These are phyloP conservation scores for Stachybotrys echinatus DNA, from an alignment of 2,329 filamentous ascomycete species.

Conservation along the genomic window DNA sequence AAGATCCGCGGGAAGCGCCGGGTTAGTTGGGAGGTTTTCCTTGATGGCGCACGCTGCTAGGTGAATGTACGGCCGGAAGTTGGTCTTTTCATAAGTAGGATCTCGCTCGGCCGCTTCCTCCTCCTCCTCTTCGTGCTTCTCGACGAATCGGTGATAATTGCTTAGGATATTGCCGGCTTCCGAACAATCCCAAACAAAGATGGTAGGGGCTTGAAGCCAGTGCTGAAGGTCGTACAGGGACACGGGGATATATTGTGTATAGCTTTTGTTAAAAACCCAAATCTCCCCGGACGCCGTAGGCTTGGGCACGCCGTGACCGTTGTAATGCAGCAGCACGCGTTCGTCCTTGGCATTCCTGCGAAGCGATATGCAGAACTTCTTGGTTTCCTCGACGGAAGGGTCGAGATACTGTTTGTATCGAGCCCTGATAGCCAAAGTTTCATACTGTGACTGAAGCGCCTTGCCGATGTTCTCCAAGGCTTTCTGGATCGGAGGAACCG, in stretches of 20 bases:
- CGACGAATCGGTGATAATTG: slow-evolving; percentile 90
- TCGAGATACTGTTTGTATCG: slow-evolving; percentile 96
- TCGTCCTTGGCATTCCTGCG: slow-evolving; percentile 93
- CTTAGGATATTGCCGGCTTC: slow-evolving; percentile 92
- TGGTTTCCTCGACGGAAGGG: slow-evolving; percentile 93
- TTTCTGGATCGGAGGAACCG: slow-evolving; percentile 72
- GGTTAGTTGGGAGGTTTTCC: slow-evolving; percentile 92
- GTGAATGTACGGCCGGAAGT: slow-evolving; percentile 69
- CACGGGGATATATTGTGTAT: slow-evolving; percentile 97
- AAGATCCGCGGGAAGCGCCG: slow-evolving; percentile 84
- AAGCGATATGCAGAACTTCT: slow-evolving; percentile 89
- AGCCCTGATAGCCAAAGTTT: slow-evolving; percentile 90
- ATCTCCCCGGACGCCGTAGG: slow-evolving; percentile 95
- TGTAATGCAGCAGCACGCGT: slow-evolving; percentile 95
- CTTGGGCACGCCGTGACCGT: slow-evolving; percentile 94
- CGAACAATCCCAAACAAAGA: slow-evolving; percentile 97
- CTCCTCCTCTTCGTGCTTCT: slow-evolving; percentile 91
- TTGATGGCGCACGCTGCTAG: slow-evolving; percentile 85
- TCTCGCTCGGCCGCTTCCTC: slow-evolving; percentile 70
- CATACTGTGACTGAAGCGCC: slow-evolving; percentile 91
- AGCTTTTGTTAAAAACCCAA: slow-evolving; percentile 99
- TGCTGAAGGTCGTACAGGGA: slow-evolving; percentile 92
- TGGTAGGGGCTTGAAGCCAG: slow-evolving; percentile 91
- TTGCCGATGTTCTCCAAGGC: slow-evolving; percentile 93
- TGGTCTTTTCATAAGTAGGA: slow-evolving; percentile 76